Evolutionary conservation across 768 basidiomycete genomes (phyloP).

Genomic region (Hydnomerulius pinastri): DNA sequence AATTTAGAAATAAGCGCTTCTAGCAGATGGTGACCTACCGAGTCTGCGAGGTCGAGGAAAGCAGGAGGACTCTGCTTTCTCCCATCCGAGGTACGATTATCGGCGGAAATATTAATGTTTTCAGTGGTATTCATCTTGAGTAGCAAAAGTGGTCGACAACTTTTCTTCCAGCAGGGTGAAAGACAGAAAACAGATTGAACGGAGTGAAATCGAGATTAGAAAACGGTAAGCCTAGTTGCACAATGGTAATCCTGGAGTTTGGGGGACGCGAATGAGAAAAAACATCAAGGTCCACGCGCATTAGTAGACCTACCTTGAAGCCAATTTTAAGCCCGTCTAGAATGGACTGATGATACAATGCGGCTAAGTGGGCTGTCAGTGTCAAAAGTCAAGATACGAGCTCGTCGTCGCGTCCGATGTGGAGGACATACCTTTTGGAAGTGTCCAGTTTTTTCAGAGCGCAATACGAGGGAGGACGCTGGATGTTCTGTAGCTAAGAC

Average conservation of each 20-base stretch:
- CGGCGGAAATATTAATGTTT: constrained; percentile 70
- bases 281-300: constrained; percentile 25
- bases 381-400: constrained; percentile 25
- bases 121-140: constrained; percentile 71
- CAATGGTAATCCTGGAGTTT: constrained; percentile 56
- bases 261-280: constrained; percentile 23
- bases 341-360: constrained; percentile 83
- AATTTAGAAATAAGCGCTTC: constrained; percentile 9
- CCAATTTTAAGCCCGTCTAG: constrained; percentile 76
- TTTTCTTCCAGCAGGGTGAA: constrained; percentile 54
- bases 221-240: constrained; percentile 63
- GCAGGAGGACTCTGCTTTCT: constrained; percentile 88
- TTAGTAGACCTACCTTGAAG: constrained; percentile 54
- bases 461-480: constrained; percentile 34
- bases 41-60: constrained; percentile 92
- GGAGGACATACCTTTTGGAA: constrained; percentile 48
- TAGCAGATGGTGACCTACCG: constrained; percentile 54
- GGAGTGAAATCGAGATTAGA: constrained; percentile 52
- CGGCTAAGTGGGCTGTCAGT: constrained; percentile 47
- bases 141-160: constrained; percentile 42
- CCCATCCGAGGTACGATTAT: constrained; percentile 70
- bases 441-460: constrained; percentile 32
- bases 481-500: constrained; percentile 30
- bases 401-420: constrained; percentile 13
- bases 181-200: constrained; percentile 55